A percentile compares a stretch with the other conserved stretches of the same genome.
Evolutionary conservation across 192 early-diverging fungal species (phyloP).

Genomic region (Podila verticillata): DNA sequence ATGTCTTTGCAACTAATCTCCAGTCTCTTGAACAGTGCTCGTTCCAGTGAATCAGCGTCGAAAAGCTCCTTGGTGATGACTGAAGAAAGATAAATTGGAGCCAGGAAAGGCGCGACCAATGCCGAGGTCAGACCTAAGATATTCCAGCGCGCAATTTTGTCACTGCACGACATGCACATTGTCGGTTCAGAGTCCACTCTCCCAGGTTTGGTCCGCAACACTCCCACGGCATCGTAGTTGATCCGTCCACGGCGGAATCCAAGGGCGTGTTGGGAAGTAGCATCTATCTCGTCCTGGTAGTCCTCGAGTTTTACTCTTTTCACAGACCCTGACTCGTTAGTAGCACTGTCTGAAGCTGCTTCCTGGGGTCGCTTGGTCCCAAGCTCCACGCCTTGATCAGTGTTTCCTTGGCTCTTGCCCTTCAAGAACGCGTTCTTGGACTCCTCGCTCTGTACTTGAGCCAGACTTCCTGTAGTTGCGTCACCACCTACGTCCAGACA

Average conservation of each 20-base stretch:
- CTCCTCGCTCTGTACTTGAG: conserved; percentile 46
- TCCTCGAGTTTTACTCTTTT: not conserved
- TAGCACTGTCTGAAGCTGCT: not conserved
- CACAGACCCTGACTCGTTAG: not conserved
- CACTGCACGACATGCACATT: conserved; percentile 84
- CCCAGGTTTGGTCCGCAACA: conserved; percentile 81
- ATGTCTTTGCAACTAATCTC: not conserved
- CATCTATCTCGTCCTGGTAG: not conserved
- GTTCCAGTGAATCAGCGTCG: conserved; percentile 63
- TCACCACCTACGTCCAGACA: conserved; percentile 69
- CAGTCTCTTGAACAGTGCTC: conserved; percentile 73
- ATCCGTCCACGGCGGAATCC: conserved; percentile 69
- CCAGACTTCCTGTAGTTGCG: conserved; percentile 73
- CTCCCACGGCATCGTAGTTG: conserved; percentile 65
- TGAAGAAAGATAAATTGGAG: conserved; percentile 76
- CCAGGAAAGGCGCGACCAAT: conserved; percentile 65
- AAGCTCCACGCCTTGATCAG: not conserved
- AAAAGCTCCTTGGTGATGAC: conserved; percentile 78
- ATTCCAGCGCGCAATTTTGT: conserved; percentile 93
- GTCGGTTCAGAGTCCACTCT: conserved; percentile 78
- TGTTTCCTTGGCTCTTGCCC: conserved; percentile 21
- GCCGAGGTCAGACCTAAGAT: conserved; percentile 81
- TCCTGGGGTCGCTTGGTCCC: not conserved
- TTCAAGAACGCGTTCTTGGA: conserved; percentile 44
- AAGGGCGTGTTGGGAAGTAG: conserved; percentile 1